Evolutionary conservation across 106 monocot species (phyloP).

Genomic region (Dioscorea dumetorum): DNA sequence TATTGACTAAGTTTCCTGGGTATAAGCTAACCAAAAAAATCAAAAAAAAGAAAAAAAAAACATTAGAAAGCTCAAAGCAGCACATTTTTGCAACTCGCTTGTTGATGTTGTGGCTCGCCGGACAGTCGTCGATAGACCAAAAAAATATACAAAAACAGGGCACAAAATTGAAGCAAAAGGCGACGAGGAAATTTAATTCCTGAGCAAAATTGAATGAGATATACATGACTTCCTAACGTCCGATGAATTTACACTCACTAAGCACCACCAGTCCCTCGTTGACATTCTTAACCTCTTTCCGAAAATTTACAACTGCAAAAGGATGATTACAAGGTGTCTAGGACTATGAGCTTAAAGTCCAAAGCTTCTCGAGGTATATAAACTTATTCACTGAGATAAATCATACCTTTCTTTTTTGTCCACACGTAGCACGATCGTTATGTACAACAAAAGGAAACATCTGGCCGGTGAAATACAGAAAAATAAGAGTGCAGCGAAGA

Average conservation of each 20-base stretch:
- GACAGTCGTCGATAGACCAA: no score
- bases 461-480: background rate
- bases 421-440: background rate
- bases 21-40: no score
- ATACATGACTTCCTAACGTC: background rate
- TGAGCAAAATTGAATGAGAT: no score
- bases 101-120: no score
- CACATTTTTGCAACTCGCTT: no score
- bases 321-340: background rate
- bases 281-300: background rate
- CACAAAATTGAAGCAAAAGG: no score
- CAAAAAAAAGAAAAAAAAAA: no score
- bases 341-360: background rate
- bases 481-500: background rate
- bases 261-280: background rate
- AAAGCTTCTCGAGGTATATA: background rate
- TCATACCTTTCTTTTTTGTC: background rate
- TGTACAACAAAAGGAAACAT: background rate
- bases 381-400: background rate
- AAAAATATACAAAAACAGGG: no score
- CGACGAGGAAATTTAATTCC: no score
- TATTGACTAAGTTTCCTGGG: no score
- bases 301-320: background rate
- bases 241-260: background rate
- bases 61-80: no score